Base-by-base conservation (phyloP, 2,329 filamentous ascomycete genomes). In the Penicillium olsonii region DNA sequence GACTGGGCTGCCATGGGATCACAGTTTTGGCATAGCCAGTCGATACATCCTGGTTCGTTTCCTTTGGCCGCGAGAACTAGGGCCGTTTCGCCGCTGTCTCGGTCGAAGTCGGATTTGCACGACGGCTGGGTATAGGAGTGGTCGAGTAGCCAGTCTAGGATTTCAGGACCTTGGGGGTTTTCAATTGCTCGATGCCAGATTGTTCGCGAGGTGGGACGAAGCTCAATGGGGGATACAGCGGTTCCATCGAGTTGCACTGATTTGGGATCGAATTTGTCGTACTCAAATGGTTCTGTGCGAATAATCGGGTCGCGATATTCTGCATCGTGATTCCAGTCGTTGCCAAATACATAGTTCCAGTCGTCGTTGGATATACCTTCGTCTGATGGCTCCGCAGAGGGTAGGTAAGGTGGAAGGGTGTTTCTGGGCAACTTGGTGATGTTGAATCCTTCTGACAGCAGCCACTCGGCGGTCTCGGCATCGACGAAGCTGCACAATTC, bases 111-210 rank as follows among this genome's bases (percentile, higher is more conserved):
- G 7, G n/a, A 31, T 17, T 26, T 37, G 11, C 18, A 33, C 1
- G 26, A 15, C 12, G 43, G 43, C 14, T 39, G 26, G 24, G 19
- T 18, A 20, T 26, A 20, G 4, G 43, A 46, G 26, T 46, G 43
- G 17, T 40, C 35, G 7, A 40, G 7, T 3, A 46, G 19, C 43
- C 37, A 46, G n/a, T 40, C 37, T 4, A 46, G 26, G 15, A 46
- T 33, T 24, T n/a, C 14, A 10, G 43, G 19, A n/a, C 43, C 37
- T 18, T 46, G 8, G 14, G 43, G 26, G 12, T 40, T 46, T 12
- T 46, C 43, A 11, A 46, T 46, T 33, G 43, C 43, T 9, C 43
- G 35, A 26, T 46, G 43, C 37, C 43, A 46, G 15, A 46, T 33
- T 4, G 43, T 46, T 24, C 43, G 43, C 17, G 37, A 40, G 11